Conservation (phyloP, 306 rosid genomes). For the Quercus engelmannii region DNA sequence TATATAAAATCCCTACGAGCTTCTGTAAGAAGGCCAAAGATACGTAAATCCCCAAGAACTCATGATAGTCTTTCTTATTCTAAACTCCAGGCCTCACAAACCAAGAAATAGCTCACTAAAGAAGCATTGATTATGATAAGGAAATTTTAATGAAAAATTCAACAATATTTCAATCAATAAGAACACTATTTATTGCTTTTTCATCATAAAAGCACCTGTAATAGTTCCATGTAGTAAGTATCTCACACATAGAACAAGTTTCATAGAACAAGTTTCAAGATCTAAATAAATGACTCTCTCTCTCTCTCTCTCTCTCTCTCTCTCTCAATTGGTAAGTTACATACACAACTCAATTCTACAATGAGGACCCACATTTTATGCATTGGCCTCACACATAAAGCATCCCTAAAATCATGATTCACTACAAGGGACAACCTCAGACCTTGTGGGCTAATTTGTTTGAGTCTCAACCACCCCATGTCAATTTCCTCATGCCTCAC, state of each 20-base stretch:
- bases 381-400: neutral
- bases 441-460: neutral
- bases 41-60: neutral
- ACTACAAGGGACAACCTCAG: neutral
- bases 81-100: neutral
- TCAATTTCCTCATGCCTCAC: neutral
- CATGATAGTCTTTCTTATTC: neutral
- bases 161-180: too few species aligned
- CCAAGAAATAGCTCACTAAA: neutral
- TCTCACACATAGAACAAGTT: neutral
- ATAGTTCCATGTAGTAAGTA: neutral
- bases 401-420: neutral
- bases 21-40: neutral
- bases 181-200: too few species aligned
- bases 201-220: too few species aligned
- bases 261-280: neutral
- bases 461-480: neutral
- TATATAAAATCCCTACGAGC: neutral
- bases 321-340: neutral
- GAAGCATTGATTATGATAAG: neutral
- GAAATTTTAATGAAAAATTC: neutral
- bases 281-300: neutral
- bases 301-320: too few species aligned
- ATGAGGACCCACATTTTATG: neutral
- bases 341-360: neutral